These are phyloP conservation scores for Xylaria sp. DNA, from an alignment of 2,329 filamentous ascomycete genomes.

Conservation along the genomic window DNA sequence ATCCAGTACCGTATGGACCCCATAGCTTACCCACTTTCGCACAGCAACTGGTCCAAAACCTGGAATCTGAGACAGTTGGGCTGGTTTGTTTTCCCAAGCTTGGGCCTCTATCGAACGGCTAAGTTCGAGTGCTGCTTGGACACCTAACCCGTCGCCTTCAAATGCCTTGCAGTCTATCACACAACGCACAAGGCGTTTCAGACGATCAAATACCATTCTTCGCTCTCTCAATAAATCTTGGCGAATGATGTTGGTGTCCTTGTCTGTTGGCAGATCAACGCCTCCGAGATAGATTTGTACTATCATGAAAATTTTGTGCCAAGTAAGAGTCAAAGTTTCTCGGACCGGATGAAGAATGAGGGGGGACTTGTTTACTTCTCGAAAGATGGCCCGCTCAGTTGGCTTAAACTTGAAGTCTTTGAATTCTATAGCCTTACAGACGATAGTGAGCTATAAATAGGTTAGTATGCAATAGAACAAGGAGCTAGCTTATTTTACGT, in stretches of 20 bases:
- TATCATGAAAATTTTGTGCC: slow-evolving; percentile 81
- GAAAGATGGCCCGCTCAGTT: slow-evolving; percentile 76
- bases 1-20: slow-evolving; percentile 76
- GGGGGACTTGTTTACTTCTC: slow-evolving; percentile 75
- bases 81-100: slow-evolving; percentile 82
- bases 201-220: slow-evolving; percentile 71
- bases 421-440: slow-evolving; percentile 79
- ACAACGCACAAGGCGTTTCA: slow-evolving; percentile 77
- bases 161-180: slow-evolving; percentile 76
- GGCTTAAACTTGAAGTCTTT: slow-evolving; percentile 76
- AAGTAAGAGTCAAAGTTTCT: slow-evolving; percentile 70
- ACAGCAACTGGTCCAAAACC: slow-evolving; percentile 80
- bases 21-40: slow-evolving; percentile 77
- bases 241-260: slow-evolving; percentile 65
- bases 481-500: slow-evolving; percentile 49
- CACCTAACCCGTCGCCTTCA: slow-evolving; percentile 72
- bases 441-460: slow-evolving; percentile 66
- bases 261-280: slow-evolving; percentile 70
- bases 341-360: slow-evolving; percentile 78
- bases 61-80: slow-evolving; percentile 85
- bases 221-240: slow-evolving; percentile 71
- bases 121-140: slow-evolving; percentile 78
- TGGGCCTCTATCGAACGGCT: slow-evolving; percentile 79
- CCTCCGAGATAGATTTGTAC: slow-evolving; percentile 80
- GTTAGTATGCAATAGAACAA: slow-evolving; percentile 25